phyloP scores from a whole-genome alignment of 768 basidiomycete genomes.

The Imleria badia region DNA sequence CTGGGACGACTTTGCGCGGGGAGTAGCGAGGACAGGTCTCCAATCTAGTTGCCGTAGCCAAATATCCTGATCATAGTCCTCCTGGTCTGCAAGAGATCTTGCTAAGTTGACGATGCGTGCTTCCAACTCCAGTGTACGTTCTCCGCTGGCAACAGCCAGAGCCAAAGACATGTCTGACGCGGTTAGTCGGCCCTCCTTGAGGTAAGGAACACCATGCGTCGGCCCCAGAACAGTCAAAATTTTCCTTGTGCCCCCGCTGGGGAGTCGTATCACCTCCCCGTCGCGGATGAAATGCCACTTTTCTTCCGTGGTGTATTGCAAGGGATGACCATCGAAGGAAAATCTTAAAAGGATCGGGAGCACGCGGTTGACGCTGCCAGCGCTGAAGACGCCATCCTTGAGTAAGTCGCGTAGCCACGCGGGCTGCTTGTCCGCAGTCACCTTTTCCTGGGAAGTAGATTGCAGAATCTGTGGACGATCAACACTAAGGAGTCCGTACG shows the following conservation, averaged over 20 bases:
- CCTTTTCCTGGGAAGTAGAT: neutral
- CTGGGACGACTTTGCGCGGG: neutral
- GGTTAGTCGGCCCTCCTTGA: constrained; percentile 43
- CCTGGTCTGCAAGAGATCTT: constrained; percentile 29
- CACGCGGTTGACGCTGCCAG: constrained; percentile 42
- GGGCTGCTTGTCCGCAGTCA: constrained; percentile 34
- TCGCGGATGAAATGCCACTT: constrained; percentile 64
- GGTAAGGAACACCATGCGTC: constrained; percentile 46
- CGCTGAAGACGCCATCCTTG: constrained; percentile 40
- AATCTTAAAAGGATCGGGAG: constrained; percentile 69
- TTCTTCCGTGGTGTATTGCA: constrained; percentile 52
- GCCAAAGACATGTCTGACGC: constrained; percentile 46
- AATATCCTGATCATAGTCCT: constrained; percentile 39
- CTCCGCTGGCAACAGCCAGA: constrained; percentile 44
- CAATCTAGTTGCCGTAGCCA: constrained; percentile 73
- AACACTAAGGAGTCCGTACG: neutral
- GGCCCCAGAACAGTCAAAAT: constrained; percentile 44
- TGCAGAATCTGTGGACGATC: constrained; percentile 7
- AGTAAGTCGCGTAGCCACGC: constrained; percentile 58
- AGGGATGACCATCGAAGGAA: constrained; percentile 58
- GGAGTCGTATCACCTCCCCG: constrained; percentile 37
- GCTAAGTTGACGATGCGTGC: constrained; percentile 44
- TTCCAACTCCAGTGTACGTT: constrained; percentile 35
- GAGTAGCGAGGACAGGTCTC: constrained; percentile 36
- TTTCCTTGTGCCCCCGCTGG: constrained; percentile 43